These are phyloP conservation scores for Rutstroemia sp. DNA, from an alignment of 2,329 filamentous ascomycete genomes.

Conservation along the genomic window DNA sequence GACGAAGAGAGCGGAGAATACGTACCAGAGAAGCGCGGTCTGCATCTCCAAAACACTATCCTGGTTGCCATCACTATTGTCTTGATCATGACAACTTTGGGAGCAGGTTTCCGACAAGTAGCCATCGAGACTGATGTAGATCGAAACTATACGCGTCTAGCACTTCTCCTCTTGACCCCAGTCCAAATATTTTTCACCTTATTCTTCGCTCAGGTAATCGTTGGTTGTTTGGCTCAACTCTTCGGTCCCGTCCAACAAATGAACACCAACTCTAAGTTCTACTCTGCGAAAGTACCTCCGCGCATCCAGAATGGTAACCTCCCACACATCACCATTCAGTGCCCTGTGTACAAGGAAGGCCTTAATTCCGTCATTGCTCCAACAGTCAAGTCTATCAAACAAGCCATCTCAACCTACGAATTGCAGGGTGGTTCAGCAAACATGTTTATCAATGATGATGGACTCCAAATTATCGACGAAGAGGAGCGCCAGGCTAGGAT, in stretches of 20 bases:
- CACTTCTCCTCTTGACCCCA: conserved; percentile 58
- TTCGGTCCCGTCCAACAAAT: conserved; percentile 70
- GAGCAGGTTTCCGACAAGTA: conserved; percentile 62
- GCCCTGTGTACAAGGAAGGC: conserved; percentile 83
- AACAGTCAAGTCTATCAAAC: conserved; percentile 70
- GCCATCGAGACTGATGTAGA: conserved; percentile 63
- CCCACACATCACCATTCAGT: conserved; percentile 75
- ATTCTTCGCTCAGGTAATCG: conserved; percentile 73
- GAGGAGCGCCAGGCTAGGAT: conserved; percentile 56
- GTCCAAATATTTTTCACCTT: conserved; percentile 75
- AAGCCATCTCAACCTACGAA: conserved; percentile 70
- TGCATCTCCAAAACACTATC: conserved; percentile 63
- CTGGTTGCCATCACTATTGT: conserved; percentile 60
- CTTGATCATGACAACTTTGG: conserved; percentile 58
- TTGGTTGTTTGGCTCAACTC: conserved; percentile 68
- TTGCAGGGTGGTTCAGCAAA: conserved; percentile 72
- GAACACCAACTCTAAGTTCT: conserved; percentile 71
- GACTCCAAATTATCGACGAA: conserved; percentile 59
- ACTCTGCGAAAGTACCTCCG: conserved; percentile 63
- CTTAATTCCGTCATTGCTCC: conserved; percentile 67
- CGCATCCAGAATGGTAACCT: conserved; percentile 50
- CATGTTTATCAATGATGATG: conserved; percentile 71
- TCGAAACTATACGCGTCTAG: conserved; percentile 52
- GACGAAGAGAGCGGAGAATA: conserved; percentile 66
- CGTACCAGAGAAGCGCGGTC: conserved; percentile 55